Evolutionary conservation across 2,329 filamentous ascomycete genomes (phyloP).

Genomic region (Fusarium bactridioides): DNA sequence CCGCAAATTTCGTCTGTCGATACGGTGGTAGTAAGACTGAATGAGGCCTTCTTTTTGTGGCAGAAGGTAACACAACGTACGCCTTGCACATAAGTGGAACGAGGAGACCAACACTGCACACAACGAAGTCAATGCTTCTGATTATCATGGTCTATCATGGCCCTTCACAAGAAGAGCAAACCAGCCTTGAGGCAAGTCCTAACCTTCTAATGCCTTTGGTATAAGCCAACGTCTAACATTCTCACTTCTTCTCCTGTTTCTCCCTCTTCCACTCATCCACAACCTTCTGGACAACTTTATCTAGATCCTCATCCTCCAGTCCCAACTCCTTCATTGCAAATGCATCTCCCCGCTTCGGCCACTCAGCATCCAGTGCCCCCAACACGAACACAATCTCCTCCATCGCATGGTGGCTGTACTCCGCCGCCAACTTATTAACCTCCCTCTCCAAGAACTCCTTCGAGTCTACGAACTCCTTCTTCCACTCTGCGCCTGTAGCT

Average conservation of each 20-base stretch:
- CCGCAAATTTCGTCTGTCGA: not conserved
- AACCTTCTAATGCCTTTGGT: not conserved
- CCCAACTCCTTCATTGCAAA: slow-evolving; percentile 59
- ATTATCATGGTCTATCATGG: not conserved
- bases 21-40: not conserved
- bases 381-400: slow-evolving; percentile 60
- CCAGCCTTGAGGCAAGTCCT: not conserved
- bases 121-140: not conserved
- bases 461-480: slow-evolving; percentile 45
- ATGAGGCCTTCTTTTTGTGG: not conserved
- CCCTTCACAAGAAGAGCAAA: not conserved
- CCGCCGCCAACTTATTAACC: slow-evolving; percentile 48
- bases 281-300: slow-evolving; percentile 49
- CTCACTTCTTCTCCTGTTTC: slow-evolving; percentile 17
- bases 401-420: slow-evolving; percentile 45
- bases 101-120: not conserved
- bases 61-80: not conserved
- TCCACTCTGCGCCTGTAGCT: slow-evolving; percentile 54
- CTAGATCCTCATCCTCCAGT: slow-evolving; percentile 56
- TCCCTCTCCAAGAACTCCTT: slow-evolving; percentile 52
- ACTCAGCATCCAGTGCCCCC: slow-evolving; percentile 57
- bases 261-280: slow-evolving; percentile 39
- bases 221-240: not conserved
- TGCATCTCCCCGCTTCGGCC: slow-evolving; percentile 52
- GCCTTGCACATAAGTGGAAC: not conserved